Conservation (phyloP, 306 rosid species). For the Bauhinia variegata region DNA sequence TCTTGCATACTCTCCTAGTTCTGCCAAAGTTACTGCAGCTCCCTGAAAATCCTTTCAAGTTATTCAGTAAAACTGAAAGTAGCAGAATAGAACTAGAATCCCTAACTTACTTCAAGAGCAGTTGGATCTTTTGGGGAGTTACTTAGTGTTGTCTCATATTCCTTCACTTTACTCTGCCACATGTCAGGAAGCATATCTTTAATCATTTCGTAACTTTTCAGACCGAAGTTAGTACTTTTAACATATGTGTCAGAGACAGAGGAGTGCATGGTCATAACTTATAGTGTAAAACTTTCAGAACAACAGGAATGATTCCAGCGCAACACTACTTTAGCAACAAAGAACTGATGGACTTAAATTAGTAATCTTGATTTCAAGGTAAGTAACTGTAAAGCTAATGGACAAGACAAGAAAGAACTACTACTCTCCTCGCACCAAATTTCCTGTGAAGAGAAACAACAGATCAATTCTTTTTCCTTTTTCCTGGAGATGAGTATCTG, state of each 20-base stretch:
- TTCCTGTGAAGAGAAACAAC: background rate
- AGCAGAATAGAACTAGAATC: conserved; percentile 38
- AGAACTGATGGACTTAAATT: background rate
- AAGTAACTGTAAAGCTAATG: background rate
- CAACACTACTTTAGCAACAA: background rate
- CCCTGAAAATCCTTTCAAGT: conserved; percentile 64
- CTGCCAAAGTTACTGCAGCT: conserved; percentile 85
- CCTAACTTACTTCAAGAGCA: conserved; percentile 83
- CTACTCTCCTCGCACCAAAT: background rate
- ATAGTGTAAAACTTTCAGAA: background rate
- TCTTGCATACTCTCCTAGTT: conserved; percentile 75
- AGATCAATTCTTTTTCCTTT: no score
- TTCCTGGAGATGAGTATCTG: background rate
- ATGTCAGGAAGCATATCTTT: conserved; percentile 28
- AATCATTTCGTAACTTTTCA: conserved; percentile 28
- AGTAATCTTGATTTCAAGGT: background rate
- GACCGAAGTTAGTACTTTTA: conserved; percentile 14
- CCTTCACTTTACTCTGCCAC: conserved; percentile 79
- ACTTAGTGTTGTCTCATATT: conserved; percentile 65
- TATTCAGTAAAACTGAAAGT: conserved; percentile 36
- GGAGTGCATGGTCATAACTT: no score
- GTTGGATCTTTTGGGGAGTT: conserved; percentile 76
- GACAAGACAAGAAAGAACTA: background rate
- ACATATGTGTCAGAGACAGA: background rate
- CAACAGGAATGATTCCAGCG: background rate